These are phyloP conservation scores for Solanum okadae DNA, from an alignment of 257 asterid species.

Conservation along the genomic window DNA sequence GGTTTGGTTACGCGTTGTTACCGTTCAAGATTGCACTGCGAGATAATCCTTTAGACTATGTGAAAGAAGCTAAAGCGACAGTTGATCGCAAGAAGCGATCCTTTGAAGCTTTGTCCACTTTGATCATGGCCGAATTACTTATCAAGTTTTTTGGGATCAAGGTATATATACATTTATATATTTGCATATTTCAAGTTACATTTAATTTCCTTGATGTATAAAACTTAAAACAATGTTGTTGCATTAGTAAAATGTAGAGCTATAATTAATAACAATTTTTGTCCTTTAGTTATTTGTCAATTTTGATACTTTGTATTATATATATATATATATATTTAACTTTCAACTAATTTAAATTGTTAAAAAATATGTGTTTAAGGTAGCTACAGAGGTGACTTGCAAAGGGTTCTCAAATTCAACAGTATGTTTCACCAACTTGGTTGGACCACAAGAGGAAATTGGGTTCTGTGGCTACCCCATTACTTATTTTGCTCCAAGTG, in stretches of 20 bases:
- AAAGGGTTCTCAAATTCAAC: not conserved
- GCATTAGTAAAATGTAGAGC: not conserved
- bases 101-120: not conserved
- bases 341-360: too few relatives aligned
- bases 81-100: constrained; percentile 10
- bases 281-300: too few relatives aligned
- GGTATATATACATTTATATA: not conserved
- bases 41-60: constrained; percentile 6
- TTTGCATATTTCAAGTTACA: not conserved
- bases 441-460: constrained; percentile 11
- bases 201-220: not conserved
- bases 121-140: not conserved
- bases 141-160: not conserved
- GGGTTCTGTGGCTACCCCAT: constrained; percentile 4
- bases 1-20: not conserved
- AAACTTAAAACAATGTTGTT: not conserved
- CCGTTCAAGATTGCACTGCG: not conserved
- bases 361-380: not conserved
- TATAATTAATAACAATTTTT: too few relatives aligned
- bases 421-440: constrained; percentile 8
- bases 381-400: not conserved
- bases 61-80: constrained; percentile 2
- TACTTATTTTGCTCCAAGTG: constrained; percentile 1
- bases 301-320: too few relatives aligned
- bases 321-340: too few relatives aligned